These are phyloP conservation scores for Thymus mandschuricus DNA, from an alignment of 257 asterid genomes.

Conservation along the genomic window DNA sequence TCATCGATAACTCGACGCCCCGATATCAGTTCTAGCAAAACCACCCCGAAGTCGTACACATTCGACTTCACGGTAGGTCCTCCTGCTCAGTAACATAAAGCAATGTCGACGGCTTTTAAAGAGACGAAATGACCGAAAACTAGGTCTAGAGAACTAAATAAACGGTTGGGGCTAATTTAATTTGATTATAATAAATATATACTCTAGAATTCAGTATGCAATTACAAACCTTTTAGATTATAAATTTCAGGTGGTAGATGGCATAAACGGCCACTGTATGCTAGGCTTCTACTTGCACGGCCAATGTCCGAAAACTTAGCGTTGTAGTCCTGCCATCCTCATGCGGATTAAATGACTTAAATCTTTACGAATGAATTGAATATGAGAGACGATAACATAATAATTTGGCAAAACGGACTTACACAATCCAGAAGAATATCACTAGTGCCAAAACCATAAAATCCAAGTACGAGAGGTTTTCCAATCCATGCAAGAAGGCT, in stretches of 20 bases:
- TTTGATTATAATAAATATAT: too few relatives aligned
- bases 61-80: background rate
- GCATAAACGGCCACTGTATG: too few relatives aligned
- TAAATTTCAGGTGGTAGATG: too few relatives aligned
- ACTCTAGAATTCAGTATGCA: too few relatives aligned
- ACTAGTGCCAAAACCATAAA: conserved; percentile 42
- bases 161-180: background rate
- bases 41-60: conserved; percentile 32
- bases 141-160: background rate
- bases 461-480: conserved; percentile 47
- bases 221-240: too few relatives aligned
- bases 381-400: background rate
- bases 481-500: conserved; percentile 54
- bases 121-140: background rate
- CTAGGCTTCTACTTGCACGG: too few relatives aligned
- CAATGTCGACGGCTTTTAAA: too few relatives aligned
- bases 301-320: too few relatives aligned
- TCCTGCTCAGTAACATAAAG: background rate
- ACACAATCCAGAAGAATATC: conserved; percentile 60
- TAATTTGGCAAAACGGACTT: background rate
- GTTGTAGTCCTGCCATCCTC: too few relatives aligned
- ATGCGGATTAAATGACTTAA: too few relatives aligned
- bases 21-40: conserved; percentile 31
- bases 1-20: conserved; percentile 2
- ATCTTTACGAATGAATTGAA: too few relatives aligned